Evolutionary conservation across 148 eudicot genomes (phyloP).

Genomic region (Euryodendron excelsum): DNA sequence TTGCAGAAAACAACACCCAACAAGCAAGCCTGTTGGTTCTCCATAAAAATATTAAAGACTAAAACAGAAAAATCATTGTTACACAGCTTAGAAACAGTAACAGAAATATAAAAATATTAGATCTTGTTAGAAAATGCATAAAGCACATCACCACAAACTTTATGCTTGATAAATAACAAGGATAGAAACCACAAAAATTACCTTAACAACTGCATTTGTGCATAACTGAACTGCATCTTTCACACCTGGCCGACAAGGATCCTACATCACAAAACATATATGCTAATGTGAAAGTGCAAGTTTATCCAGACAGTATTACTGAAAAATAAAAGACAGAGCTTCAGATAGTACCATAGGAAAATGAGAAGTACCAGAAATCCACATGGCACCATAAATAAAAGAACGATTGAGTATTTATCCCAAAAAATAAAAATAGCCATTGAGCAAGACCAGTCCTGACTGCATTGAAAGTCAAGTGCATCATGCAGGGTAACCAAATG

Average conservation of each 20-base stretch:
- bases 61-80: neutral
- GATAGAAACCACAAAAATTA: conserved; percentile 5
- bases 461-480: neutral
- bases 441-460: neutral
- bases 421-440: no score
- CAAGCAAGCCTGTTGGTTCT: neutral
- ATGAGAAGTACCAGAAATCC: neutral
- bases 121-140: neutral
- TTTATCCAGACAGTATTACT: neutral
- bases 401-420: no score
- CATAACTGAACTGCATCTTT: conserved; percentile 68
- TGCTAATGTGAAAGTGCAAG: neutral
- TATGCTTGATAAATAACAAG: neutral
- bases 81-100: neutral
- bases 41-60: neutral
- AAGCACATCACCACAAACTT: neutral
- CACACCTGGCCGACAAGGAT: conserved; percentile 87
- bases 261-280: conserved; percentile 33
- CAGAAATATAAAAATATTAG: neutral
- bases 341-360: neutral
- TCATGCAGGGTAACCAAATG: no score
- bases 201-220: conserved; percentile 74
- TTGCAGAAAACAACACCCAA: neutral
- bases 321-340: no score
- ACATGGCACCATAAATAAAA: neutral